Percentiles rank a stretch among this genome's conserved stretches.
Evolutionary conservation across 2,329 filamentous ascomycete species (phyloP).

Genomic region (Clonostachys sp.): DNA sequence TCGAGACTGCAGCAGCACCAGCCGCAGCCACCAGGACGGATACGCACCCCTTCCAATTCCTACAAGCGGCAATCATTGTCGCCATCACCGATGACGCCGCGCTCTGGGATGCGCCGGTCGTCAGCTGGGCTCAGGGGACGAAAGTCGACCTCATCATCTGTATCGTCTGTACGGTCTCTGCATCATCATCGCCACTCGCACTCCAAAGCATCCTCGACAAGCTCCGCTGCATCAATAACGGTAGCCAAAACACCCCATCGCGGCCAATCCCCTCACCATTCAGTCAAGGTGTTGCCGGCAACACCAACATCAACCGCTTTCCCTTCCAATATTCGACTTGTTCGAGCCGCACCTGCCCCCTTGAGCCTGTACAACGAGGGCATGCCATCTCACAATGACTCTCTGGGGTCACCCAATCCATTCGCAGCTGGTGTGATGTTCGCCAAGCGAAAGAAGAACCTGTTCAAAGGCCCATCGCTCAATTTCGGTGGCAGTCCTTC

Average conservation of each 20-base stretch:
- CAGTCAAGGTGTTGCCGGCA: conserved; percentile 90
- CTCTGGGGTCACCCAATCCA: conserved; percentile 47
- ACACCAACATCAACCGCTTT: conserved; percentile 75
- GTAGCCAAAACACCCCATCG: conserved; percentile 63
- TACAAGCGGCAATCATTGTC: conserved; percentile 77
- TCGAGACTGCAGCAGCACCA: conserved; percentile 10
- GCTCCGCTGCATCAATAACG: conserved; percentile 71
- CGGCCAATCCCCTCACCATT: conserved; percentile 77
- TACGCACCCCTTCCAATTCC: conserved; percentile 23
- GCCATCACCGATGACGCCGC: conserved; percentile 82
- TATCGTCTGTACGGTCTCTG: conserved; percentile 89
- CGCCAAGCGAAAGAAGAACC: conserved; percentile 73
- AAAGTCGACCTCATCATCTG: conserved; percentile 93
- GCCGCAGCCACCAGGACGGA: conserved; percentile 15
- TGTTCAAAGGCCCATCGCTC: conserved; percentile 77
- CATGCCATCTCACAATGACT: conserved; percentile 34
- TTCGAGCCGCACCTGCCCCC: conserved; percentile 54
- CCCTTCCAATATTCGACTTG: conserved; percentile 80
- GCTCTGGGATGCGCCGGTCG: conserved; percentile 77
- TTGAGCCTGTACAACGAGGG: conserved; percentile 54
- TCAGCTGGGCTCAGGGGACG: conserved; percentile 81
- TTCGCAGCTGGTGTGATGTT: conserved; percentile 65
- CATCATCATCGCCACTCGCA: conserved; percentile 83
- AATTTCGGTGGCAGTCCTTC: conserved; percentile 40
- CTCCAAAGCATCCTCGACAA: conserved; percentile 91